These are phyloP conservation scores for Pseudogymnoascus sp. DNA, from an alignment of 2,329 filamentous ascomycete genomes.

Conservation along the genomic window DNA sequence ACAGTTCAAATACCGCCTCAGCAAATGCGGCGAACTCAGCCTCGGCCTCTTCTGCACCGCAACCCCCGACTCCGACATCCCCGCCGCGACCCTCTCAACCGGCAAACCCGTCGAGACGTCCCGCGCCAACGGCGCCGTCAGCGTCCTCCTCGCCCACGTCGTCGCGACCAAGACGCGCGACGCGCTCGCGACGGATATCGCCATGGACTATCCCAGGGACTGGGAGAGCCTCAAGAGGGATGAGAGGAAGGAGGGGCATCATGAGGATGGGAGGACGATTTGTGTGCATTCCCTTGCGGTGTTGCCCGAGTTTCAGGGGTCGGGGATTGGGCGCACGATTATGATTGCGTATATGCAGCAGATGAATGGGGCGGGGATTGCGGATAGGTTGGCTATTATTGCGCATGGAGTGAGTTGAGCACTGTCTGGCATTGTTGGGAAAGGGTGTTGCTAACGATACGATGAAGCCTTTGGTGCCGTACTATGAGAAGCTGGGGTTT, in stretches of 20 bases:
- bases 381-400: slow-evolving; percentile 65
- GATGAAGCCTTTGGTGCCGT: slow-evolving; percentile 55
- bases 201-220: slow-evolving; percentile 65
- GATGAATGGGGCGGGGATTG: slow-evolving; percentile 60
- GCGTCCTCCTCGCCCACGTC: slow-evolving; percentile 67
- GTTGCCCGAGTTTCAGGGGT: slow-evolving; percentile 62
- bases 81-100: slow-evolving; percentile 43
- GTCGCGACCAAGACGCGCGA: slow-evolving; percentile 63
- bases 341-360: slow-evolving; percentile 70
- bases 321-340: slow-evolving; percentile 64
- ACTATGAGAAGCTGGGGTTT: slow-evolving; percentile 72
- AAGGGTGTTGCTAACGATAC: slow-evolving; percentile 10
- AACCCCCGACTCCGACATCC: slow-evolving; percentile 38
- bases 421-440: not conserved
- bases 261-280: slow-evolving; percentile 64
- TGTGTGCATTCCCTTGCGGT: slow-evolving; percentile 78
- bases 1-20: slow-evolving; percentile 69
- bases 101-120: slow-evolving; percentile 52
- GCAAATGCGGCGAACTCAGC: slow-evolving; percentile 64
- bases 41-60: slow-evolving; percentile 71
- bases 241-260: slow-evolving; percentile 52
- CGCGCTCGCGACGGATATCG: slow-evolving; percentile 57
- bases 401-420: slow-evolving; percentile 55
- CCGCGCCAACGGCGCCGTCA: slow-evolving; percentile 44
- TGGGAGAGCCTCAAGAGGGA: slow-evolving; percentile 46